Base-by-base conservation (phyloP, 768 basidiomycete species). In the Suillus plorans region DNA sequence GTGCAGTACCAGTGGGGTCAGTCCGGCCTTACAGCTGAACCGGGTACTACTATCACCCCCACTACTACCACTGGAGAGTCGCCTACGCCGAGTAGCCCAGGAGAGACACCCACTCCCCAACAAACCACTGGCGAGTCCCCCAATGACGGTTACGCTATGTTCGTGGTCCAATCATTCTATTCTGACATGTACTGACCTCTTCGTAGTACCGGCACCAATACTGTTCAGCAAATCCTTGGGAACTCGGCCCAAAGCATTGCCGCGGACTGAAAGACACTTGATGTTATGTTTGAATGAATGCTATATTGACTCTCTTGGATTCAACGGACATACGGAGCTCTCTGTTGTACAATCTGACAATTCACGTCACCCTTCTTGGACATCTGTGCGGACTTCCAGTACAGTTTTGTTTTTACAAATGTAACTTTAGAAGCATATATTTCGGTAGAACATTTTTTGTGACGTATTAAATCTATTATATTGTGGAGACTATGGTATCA, bases 81-180 rank as follows among this genome's bases (percentile, higher is more conserved):
- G n/a, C 4, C 56, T 25, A 58, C 56, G 37, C 56, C 56, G 22
- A 25, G 37, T 25, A 58, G 56, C 22, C 37, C 56, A 58, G 56
- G 56, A 52, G 75, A 77, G 8, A 83, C 80, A 0, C 68, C 73
- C 8, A 67, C 71, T 31, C 76, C 41, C 65, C 73, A 7, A 74
- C 64, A 34, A 69, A 70, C 74, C 22, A 82, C 82, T 5, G 86
- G 85, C 8, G 61, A 78, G n/a, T 86, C 87, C 4, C 89, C 89
- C 34, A 86, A 87, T 63, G 89, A 90, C 74, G 89, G 89, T 72
- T 89, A 89, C 69, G 78, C 80, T 44, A 78, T 60, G 76, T 77
- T 49, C 47, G 77, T 67, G 31, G 22, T 39, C 18, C 20, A 16
- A 22, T n/a, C 57, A 25, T 58, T 63, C 66, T 61, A 28, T 45